Evolutionary conservation across 768 basidiomycete genomes (phyloP).

Genomic region (Sporobolomyces phaffii): DNA sequence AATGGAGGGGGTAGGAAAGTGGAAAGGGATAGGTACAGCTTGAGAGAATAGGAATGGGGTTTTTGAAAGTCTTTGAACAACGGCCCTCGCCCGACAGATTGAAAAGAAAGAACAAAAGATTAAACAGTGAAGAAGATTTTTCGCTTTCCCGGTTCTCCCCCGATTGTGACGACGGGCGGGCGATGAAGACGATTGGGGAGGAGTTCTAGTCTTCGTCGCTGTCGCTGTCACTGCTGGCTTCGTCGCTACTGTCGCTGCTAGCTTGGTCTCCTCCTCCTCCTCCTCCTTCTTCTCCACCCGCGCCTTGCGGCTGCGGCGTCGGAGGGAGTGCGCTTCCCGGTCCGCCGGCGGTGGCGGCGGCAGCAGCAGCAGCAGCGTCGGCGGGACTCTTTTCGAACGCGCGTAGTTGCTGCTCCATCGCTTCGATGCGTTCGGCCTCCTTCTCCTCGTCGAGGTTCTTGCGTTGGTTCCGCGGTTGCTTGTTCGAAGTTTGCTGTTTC

Average conservation of each 20-base stretch:
- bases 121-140: background rate
- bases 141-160: too few relatives aligned
- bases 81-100: background rate
- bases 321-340: background rate
- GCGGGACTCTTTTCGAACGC: slow-evolving; percentile 60
- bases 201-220: slow-evolving; percentile 23
- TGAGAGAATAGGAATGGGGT: too few relatives aligned
- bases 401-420: slow-evolving; percentile 78
- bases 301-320: background rate
- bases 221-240: slow-evolving; percentile 25
- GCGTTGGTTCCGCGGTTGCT: slow-evolving; percentile 39
- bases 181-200: background rate
- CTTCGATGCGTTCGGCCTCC: slow-evolving; percentile 88
- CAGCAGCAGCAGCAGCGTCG: background rate
- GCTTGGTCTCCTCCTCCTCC: slow-evolving; percentile 30
- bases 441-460: slow-evolving; percentile 76
- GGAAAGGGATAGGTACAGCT: too few relatives aligned
- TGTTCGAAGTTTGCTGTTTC: slow-evolving; percentile 30
- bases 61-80: too few relatives aligned
- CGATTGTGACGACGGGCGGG: too few relatives aligned
- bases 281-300: background rate
- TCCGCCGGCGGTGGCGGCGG: too few relatives aligned
- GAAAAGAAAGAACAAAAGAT: background rate
- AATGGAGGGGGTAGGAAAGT: background rate
- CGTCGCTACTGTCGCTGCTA: slow-evolving; percentile 27